Evolutionary conservation across 1,284 basidiomycete genomes (phyloP).

Genomic region (Mycena citricolor): DNA sequence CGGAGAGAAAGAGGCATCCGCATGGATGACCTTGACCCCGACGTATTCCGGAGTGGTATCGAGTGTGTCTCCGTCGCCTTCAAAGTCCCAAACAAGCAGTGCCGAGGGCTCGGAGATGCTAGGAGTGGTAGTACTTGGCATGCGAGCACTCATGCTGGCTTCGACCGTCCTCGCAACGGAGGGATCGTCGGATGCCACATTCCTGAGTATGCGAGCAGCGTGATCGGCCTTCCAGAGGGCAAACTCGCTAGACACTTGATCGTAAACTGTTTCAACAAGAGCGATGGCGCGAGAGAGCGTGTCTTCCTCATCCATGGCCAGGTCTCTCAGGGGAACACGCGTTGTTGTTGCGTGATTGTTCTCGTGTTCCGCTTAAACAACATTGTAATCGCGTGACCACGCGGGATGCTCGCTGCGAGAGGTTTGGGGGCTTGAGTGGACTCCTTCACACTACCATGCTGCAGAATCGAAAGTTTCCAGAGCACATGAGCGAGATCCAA

Average conservation of each 20-base stretch:
- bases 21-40: slow-evolving; percentile 3
- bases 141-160: too few relatives aligned
- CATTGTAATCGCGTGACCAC: too few relatives aligned
- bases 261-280: slow-evolving; percentile 4
- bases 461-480: too few relatives aligned
- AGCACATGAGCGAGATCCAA: too few relatives aligned
- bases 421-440: too few relatives aligned
- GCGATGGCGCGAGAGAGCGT: too few relatives aligned
- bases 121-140: not conserved
- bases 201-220: slow-evolving; percentile 3
- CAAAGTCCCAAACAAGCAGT: too few relatives aligned
- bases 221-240: slow-evolving; percentile 15
- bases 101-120: not conserved
- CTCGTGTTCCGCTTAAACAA: too few relatives aligned
- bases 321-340: not conserved
- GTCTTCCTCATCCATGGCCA: slow-evolving; percentile 2
- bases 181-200: not conserved
- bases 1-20: not conserved
- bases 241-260: slow-evolving; percentile 9
- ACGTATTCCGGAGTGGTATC: not conserved
- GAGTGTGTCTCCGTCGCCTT: too few relatives aligned
- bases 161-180: too few relatives aligned
- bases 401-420: too few relatives aligned
- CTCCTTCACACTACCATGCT: too few relatives aligned
- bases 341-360: not conserved